Evolutionary conservation across 257 asterid genomes (phyloP).

Genomic region (Plantago major): DNA sequence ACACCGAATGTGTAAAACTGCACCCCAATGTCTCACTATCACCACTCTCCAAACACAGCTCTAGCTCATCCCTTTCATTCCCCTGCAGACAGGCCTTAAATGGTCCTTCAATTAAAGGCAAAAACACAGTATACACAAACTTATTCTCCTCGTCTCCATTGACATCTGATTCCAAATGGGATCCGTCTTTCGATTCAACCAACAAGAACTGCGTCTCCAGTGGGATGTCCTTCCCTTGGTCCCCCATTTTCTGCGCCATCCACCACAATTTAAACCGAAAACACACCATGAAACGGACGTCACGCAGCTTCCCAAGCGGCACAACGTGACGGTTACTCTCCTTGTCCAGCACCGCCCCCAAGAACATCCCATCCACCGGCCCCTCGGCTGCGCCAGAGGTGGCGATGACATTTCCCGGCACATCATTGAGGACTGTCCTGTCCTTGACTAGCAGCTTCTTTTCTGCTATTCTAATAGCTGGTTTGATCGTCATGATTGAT

Average conservation of each 20-base stretch:
- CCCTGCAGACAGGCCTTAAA: conserved; percentile 79
- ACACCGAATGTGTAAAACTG: conserved; percentile 51
- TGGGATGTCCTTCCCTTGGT: conserved; percentile 63
- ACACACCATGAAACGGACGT: conserved; percentile 66
- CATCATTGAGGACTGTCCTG: conserved; percentile 35
- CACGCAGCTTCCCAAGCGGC: conserved; percentile 36
- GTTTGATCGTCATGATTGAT: conserved; percentile 44
- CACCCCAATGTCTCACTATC: conserved; percentile 48
- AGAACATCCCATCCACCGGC: conserved; percentile 37
- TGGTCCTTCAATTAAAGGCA: conserved; percentile 67
- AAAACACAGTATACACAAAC: conserved; percentile 51
- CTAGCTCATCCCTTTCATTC: conserved; percentile 58
- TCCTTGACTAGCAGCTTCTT: conserved; percentile 43
- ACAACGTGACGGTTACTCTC: conserved; percentile 38
- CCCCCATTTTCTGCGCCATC: conserved; percentile 94
- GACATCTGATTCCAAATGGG: conserved; percentile 35
- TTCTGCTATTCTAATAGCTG: conserved; percentile 35
- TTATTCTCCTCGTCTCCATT: conserved; percentile 30
- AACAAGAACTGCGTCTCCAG: conserved; percentile 73
- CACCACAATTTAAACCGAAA: conserved; percentile 87
- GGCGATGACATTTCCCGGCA: conserved; percentile 45
- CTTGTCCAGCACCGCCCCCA: conserved; percentile 40
- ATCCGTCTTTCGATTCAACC: conserved; percentile 53
- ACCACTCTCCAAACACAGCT: conserved; percentile 74
- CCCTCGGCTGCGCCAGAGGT: conserved; percentile 45